Conservation (phyloP, 2,329 filamentous ascomycete species). For the Zasmidium citrigriseum region DNA sequence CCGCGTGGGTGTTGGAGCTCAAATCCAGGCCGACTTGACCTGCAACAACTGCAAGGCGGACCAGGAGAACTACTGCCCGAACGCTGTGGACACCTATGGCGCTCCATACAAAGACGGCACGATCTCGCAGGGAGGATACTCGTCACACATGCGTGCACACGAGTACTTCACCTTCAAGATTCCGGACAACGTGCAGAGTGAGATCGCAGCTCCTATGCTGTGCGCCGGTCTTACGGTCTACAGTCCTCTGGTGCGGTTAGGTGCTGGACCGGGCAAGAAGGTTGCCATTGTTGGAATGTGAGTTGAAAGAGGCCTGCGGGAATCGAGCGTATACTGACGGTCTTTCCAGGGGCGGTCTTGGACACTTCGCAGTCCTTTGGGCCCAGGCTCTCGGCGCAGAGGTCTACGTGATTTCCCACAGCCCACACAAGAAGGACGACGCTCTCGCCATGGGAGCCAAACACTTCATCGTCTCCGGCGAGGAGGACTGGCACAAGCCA, state of each 20-base stretch:
- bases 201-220: conserved; percentile 69
- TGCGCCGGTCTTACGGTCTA: conserved; percentile 83
- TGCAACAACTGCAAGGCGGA: conserved; percentile 54
- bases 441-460: conserved; percentile 61
- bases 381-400: conserved; percentile 60
- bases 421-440: conserved; percentile 60
- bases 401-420: conserved; percentile 63
- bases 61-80: conserved; percentile 57
- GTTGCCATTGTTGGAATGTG: conserved; percentile 70
- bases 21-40: conserved; percentile 52
- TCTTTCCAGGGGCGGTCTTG: conserved; percentile 45
- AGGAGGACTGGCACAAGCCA: conserved; percentile 60
- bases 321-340: conserved; percentile 2
- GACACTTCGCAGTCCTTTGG: conserved; percentile 53
- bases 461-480: conserved; percentile 59
- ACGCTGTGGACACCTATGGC: conserved; percentile 53
- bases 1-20: conserved; percentile 52
- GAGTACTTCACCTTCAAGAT: conserved; percentile 77
- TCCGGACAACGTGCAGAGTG: conserved; percentile 65
- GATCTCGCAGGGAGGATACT: conserved; percentile 66
- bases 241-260: conserved; percentile 74
- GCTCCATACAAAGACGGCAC: conserved; percentile 58
- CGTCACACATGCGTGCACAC: conserved; percentile 69
- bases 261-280: conserved; percentile 75
- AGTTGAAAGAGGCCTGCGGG: conserved; percentile 25